Evolutionary conservation across 148 eudicot species (phyloP).

Genomic region (Vaccinium macrocarpon): DNA sequence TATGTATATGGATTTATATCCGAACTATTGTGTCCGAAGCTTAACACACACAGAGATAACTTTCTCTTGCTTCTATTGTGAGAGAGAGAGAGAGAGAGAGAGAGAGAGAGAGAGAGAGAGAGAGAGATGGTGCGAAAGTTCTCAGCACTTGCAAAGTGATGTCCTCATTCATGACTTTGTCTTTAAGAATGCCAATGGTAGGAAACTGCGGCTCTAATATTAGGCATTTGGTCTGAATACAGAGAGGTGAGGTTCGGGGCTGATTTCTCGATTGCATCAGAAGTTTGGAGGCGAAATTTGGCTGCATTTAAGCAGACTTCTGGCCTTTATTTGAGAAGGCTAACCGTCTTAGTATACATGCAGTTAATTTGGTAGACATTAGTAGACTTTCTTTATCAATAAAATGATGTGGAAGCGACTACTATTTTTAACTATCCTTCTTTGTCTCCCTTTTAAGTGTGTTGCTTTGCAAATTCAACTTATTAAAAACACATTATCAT

Average conservation of each 20-base stretch:
- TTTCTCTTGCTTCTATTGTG: neutral
- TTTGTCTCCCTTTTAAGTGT: too few relatives aligned
- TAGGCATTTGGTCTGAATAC: neutral
- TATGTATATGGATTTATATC: too few relatives aligned
- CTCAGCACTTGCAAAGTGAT: neutral
- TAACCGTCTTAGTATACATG: neutral
- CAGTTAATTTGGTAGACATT: neutral
- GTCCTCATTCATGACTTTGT: neutral
- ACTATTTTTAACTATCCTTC: neutral
- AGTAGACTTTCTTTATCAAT: neutral
- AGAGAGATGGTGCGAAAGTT: neutral
- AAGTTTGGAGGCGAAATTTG: constrained; percentile 16
- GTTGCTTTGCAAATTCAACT: too few relatives aligned
- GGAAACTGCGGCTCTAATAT: neutral
- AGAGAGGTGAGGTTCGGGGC: neutral
- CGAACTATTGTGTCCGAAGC: neutral
- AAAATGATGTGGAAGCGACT: neutral
- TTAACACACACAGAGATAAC: too few relatives aligned
- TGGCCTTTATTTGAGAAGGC: neutral
- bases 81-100: neutral
- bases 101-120: neutral
- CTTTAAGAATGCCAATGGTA: neutral
- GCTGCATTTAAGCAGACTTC: constrained; percentile 11
- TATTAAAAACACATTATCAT: too few relatives aligned
- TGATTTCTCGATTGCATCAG: neutral